These are phyloP conservation scores for Lactarius hengduanensis DNA, from an alignment of 768 basidiomycete genomes.

Conservation along the genomic window DNA sequence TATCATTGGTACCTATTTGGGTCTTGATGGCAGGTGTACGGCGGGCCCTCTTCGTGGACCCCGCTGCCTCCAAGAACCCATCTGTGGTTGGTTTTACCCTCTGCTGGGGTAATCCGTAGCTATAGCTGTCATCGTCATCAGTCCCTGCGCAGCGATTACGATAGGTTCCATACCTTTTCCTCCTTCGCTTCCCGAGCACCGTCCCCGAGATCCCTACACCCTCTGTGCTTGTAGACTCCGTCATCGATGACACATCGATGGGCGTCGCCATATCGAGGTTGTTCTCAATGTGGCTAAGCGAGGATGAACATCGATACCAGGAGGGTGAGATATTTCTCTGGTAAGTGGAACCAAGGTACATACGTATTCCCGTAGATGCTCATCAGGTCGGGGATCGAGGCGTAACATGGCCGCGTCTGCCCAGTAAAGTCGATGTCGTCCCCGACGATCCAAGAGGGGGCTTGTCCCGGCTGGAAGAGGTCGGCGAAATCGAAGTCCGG, in stretches of 20 bases:
- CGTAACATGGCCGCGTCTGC: neutral
- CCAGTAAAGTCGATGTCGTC: neutral
- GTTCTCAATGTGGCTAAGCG: neutral
- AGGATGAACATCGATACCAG: neutral
- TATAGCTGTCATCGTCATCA: neutral
- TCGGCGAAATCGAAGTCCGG: neutral
- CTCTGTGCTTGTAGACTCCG: neutral
- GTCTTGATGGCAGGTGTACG: neutral
- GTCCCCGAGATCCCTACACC: neutral
- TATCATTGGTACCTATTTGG: neutral
- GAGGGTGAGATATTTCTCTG: neutral
- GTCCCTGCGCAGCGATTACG: neutral
- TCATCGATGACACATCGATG: neutral
- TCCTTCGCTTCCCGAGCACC: neutral
- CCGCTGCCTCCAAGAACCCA: neutral
- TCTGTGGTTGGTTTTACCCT: neutral
- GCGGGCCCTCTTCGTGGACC: neutral
- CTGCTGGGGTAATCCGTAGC: neutral
- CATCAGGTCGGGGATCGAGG: neutral
- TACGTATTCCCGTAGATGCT: neutral
- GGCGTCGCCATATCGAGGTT: neutral
- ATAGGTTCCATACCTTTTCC: neutral
- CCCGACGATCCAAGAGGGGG: neutral
- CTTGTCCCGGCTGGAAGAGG: neutral
- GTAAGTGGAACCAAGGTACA: neutral